A percentile compares a stretch with the other conserved stretches of the same genome.
Conservation (phyloP, 768 basidiomycete species). For the Mycena metata region DNA sequence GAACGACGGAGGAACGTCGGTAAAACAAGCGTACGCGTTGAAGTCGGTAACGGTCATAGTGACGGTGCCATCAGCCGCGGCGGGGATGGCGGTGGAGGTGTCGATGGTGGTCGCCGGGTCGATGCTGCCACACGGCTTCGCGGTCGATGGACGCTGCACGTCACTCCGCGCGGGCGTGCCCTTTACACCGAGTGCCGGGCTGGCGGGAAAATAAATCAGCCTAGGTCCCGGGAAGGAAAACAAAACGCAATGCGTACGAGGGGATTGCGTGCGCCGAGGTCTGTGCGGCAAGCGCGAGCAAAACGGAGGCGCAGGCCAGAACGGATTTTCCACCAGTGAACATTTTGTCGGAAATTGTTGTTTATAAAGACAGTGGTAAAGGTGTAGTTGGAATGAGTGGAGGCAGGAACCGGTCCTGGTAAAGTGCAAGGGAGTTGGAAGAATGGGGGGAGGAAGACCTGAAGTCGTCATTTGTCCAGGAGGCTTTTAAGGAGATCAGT, state of each 20-base stretch:
- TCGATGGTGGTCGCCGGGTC: conserved; percentile 37
- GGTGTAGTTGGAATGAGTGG: conserved; percentile 21
- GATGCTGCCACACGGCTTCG: conserved; percentile 36
- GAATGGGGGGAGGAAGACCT: conserved; percentile 30
- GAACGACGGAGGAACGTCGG: too few species aligned
- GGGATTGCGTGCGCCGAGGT: conserved; percentile 34
- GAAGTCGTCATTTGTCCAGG: neutral
- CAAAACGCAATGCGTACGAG: conserved; percentile 8
- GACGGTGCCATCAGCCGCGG: conserved; percentile 47
- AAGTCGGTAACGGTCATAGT: conserved; percentile 48
- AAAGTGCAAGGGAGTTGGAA: conserved; percentile 19
- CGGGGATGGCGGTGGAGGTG: conserved; percentile 39
- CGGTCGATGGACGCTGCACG: conserved; percentile 38
- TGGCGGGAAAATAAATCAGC: neutral
- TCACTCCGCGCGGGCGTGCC: conserved; percentile 35
- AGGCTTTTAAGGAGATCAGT: neutral
- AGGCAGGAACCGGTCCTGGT: conserved; percentile 38
- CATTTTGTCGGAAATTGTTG: conserved; percentile 24
- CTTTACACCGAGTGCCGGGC: conserved; percentile 35
- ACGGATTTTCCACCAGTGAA: conserved; percentile 37
- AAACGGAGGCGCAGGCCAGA: conserved; percentile 28
- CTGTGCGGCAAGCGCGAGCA: conserved; percentile 36
- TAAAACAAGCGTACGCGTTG: conserved; percentile 50
- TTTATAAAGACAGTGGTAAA: conserved; percentile 16
- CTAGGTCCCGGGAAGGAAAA: neutral